A percentile compares a stretch with the other conserved stretches of the same genome.
Evolutionary conservation across 1,139 yeast species (phyloP).

Genomic region (Magnusiomyces suaveolens): DNA sequence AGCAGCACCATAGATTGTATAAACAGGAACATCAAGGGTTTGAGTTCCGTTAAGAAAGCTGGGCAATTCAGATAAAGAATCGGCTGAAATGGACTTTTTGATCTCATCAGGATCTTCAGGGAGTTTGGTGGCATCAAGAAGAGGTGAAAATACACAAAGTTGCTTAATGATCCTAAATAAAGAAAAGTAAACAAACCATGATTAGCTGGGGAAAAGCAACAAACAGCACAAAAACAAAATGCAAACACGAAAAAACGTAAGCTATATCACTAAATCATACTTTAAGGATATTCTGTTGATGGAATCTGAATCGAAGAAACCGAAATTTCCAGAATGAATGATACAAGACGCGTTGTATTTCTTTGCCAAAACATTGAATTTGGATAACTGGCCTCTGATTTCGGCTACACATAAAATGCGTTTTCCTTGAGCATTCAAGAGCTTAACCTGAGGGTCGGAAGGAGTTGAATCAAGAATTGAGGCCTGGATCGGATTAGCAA

Average conservation of each 20-base stretch:
- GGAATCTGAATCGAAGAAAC: slow-evolving; percentile 57
- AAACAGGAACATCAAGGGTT: slow-evolving; percentile 52
- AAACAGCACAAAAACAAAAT: not conserved
- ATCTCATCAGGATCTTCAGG: slow-evolving; percentile 33
- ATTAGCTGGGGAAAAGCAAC: not conserved
- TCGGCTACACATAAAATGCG: slow-evolving; percentile 48
- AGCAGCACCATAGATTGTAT: slow-evolving; percentile 64
- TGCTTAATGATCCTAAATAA: slow-evolving; percentile 38
- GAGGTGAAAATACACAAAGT: slow-evolving; percentile 59
- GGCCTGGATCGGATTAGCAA: not conserved
- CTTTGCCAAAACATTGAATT: slow-evolving; percentile 40
- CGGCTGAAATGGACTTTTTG: slow-evolving; percentile 32
- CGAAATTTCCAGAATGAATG: slow-evolving; percentile 72
- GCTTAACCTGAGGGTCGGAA: not conserved
- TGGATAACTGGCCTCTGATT: slow-evolving; percentile 42
- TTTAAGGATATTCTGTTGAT: slow-evolving; percentile 39
- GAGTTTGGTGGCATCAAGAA: slow-evolving; percentile 41
- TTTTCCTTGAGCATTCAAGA: slow-evolving; percentile 23
- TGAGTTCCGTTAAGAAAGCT: slow-evolving; percentile 42
- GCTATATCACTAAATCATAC: slow-evolving; percentile 9
- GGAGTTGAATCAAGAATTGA: no score
- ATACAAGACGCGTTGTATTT: slow-evolving; percentile 42
- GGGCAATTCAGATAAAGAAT: slow-evolving; percentile 47
- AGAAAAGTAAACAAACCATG: not conserved
- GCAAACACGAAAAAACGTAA: not conserved